Conservation (phyloP, 129 eudicot species). For the Silybum marianum region DNA sequence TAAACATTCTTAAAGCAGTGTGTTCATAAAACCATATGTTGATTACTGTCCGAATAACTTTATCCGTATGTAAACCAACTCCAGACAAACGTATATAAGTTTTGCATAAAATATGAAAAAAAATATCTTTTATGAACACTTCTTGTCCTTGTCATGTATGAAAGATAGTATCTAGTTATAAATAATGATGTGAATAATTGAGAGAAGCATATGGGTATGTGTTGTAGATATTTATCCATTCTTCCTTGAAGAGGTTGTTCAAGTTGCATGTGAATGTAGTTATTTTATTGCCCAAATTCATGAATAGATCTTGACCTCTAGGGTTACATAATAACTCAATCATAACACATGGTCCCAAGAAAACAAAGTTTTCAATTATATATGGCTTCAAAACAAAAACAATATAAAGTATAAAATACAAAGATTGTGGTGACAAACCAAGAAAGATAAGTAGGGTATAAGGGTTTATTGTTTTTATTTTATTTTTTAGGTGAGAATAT, state of each 20-base stretch:
- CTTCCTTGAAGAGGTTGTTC: conserved; percentile 10
- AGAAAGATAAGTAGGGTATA: not conserved
- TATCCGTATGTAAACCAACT: not conserved
- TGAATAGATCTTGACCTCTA: conserved; percentile 41
- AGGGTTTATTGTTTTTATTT: not conserved
- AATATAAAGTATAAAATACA: not conserved
- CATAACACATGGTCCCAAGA: conserved; percentile 31
- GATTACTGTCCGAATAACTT: not conserved
- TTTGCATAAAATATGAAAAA: conserved; percentile 4
- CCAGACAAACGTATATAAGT: not conserved
- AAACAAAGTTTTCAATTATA: conserved; percentile 14
- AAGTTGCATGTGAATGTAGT: conserved; percentile 32
- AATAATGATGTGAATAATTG: conserved; percentile 25
- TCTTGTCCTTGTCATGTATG: conserved; percentile 20
- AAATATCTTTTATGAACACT: not conserved
- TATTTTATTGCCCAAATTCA: conserved; percentile 21
- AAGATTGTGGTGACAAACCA: conserved; percentile 8
- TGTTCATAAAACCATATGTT: not conserved
- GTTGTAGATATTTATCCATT: conserved; percentile 14
- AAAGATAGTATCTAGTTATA: conserved; percentile 20
- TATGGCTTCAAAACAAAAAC: conserved; percentile 16
- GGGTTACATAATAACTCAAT: conserved; percentile 27
- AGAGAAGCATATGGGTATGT: conserved; percentile 18
- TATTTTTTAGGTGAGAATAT: not conserved
- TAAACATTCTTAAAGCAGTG: not conserved